Conservation (phyloP, 1,284 basidiomycete genomes). For the Coniferiporia sulphurascens region DNA sequence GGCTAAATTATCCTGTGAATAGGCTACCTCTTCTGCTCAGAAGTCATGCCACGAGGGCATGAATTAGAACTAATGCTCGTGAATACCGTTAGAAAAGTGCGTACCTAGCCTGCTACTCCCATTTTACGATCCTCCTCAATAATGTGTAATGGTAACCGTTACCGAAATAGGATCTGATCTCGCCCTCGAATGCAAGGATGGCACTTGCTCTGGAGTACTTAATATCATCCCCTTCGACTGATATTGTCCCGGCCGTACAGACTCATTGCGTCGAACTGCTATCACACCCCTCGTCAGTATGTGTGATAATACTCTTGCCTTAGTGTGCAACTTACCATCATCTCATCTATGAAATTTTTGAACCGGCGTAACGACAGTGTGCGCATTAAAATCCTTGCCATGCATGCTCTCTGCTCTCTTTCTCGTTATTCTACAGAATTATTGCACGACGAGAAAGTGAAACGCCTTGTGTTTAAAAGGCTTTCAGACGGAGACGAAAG, state of each 20-base stretch:
- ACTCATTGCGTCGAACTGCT: constrained; percentile 58
- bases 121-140: not conserved
- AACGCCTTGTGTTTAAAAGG: constrained; percentile 38
- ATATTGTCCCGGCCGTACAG: constrained; percentile 69
- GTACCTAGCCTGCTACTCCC: not conserved
- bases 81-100: constrained; percentile 73
- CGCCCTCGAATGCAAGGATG: constrained; percentile 52
- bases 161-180: constrained; percentile 46
- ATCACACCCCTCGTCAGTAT: constrained; percentile 69
- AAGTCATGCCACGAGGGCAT: constrained; percentile 61
- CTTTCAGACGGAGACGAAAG: constrained; percentile 42
- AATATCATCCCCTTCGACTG: constrained; percentile 51
- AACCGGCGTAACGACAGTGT: constrained; percentile 33
- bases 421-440: constrained; percentile 44
- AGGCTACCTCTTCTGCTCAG: constrained; percentile 74
- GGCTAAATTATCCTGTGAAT: constrained; percentile 5
- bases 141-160: constrained; percentile 8
- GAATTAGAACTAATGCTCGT: constrained; percentile 78
- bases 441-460: constrained; percentile 34
- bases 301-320: constrained; percentile 23
- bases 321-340: not conserved
- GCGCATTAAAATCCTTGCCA: constrained; percentile 54
- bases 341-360: not conserved
- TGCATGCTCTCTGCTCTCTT: constrained; percentile 55
- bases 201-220: constrained; percentile 69